Conservation (phyloP, 2,329 filamentous ascomycete species). For the Amauroascus niger region DNA sequence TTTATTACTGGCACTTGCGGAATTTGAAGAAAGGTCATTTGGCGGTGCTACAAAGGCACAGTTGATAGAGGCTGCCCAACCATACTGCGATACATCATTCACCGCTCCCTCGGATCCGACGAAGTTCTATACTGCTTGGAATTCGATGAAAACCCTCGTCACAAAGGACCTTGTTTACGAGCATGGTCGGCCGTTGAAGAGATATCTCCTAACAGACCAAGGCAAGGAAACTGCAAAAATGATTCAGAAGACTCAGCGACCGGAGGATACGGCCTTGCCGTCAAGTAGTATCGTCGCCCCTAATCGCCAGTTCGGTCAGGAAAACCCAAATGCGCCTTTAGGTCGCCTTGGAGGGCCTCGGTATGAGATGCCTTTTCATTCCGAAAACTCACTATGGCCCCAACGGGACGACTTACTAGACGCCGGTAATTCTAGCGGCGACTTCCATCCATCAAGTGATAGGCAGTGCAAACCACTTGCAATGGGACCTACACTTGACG, state of each 20-base stretch:
- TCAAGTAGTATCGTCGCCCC: not conserved
- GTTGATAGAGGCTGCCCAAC: constrained; percentile 59
- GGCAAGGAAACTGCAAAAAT: constrained; percentile 64
- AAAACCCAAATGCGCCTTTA: not conserved
- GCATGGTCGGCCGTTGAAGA: constrained; percentile 56
- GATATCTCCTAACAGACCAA: constrained; percentile 64
- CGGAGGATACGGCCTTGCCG: not conserved
- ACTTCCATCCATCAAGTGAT: not conserved
- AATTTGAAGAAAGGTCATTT: constrained; percentile 46
- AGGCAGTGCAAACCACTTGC: not conserved
- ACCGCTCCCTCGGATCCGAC: constrained; percentile 56
- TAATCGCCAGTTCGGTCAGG: not conserved
- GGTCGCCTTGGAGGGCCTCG: not conserved
- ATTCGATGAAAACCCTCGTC: constrained; percentile 65
- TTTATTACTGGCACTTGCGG: constrained; percentile 57
- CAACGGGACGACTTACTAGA: not conserved
- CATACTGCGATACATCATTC: constrained; percentile 64
- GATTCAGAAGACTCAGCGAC: constrained; percentile 33
- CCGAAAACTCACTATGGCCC: not conserved
- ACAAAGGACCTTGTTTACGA: constrained; percentile 66
- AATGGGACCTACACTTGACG: not conserved
- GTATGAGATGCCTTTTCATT: not conserved
- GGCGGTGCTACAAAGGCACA: constrained; percentile 57
- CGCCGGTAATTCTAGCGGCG: not conserved
- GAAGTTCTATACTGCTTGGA: constrained; percentile 72